Conservation (phyloP, 345 rosid species). For the Excoecaria cochinchinensis region DNA sequence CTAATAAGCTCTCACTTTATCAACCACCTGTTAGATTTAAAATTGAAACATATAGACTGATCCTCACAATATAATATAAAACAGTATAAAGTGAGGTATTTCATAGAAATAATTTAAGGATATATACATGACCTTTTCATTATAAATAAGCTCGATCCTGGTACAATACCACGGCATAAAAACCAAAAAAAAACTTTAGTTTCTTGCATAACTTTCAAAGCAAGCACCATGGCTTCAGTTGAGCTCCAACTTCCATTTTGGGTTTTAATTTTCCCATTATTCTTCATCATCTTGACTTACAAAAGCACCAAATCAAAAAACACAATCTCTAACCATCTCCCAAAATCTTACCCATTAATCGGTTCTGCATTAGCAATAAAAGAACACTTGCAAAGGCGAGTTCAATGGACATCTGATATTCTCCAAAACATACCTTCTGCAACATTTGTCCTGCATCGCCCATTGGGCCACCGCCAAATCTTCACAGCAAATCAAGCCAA, state of each 20-base stretch:
- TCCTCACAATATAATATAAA: too few relatives aligned
- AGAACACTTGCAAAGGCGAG: conserved; percentile 1
- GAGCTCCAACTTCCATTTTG: not conserved
- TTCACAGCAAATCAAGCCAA: conserved; percentile 59
- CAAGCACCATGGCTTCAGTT: not conserved
- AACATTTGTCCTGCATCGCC: conserved; percentile 8
- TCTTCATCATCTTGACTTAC: not conserved
- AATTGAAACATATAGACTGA: too few relatives aligned
- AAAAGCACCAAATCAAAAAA: not conserved
- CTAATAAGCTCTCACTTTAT: too few relatives aligned
- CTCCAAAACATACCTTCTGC: conserved; percentile 18
- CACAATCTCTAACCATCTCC: not conserved
- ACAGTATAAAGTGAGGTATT: too few relatives aligned
- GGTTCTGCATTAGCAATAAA: conserved; percentile 9
- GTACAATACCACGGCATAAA: too few relatives aligned
- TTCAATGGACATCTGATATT: conserved; percentile 12
- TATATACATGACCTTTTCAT: too few relatives aligned
- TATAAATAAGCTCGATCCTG: too few relatives aligned
- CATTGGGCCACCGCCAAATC: conserved; percentile 20
- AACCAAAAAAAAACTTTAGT: too few relatives aligned
- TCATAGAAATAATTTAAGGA: too few relatives aligned
- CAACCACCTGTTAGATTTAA: too few relatives aligned
- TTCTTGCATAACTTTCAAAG: too few relatives aligned
- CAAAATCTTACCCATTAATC: conserved; percentile 19
- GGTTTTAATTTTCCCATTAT: not conserved